Evolutionary conservation across 1,284 basidiomycete genomes (phyloP).

Genomic region (Agroathelia rolfsii): DNA sequence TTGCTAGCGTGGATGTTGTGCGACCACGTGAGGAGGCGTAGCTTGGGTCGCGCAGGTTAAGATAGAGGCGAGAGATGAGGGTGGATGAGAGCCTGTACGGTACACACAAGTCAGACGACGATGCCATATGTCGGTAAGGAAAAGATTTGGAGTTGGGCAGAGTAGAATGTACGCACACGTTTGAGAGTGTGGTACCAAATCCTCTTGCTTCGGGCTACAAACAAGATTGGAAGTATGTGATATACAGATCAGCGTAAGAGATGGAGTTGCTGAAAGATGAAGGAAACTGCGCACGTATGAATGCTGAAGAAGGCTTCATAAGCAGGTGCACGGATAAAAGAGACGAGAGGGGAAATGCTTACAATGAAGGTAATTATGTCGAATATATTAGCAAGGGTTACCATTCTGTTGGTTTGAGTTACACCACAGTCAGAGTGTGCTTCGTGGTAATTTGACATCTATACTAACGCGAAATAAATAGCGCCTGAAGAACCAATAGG

Average conservation of each 20-base stretch:
- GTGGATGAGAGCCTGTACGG: constrained; percentile 30
- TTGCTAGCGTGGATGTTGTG: too few relatives aligned
- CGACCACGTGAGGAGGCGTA: too few relatives aligned
- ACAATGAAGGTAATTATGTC: constrained; percentile 29
- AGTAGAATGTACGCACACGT: constrained; percentile 19
- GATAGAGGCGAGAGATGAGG: constrained; percentile 32
- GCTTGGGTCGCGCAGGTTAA: constrained; percentile 30
- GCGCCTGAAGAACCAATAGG: constrained; percentile 16
- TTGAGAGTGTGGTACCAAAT: constrained; percentile 23
- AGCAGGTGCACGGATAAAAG: too few relatives aligned
- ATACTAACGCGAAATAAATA: constrained; percentile 25
- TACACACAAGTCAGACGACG: too few relatives aligned
- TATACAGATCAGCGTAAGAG: constrained; percentile 19
- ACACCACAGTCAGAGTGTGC: neutral
- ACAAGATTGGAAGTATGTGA: constrained; percentile 3
- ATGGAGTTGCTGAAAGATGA: neutral
- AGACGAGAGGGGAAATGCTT: constrained; percentile 4
- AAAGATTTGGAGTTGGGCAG: constrained; percentile 3
- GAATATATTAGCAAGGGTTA: constrained; percentile 22
- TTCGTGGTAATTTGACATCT: constrained; percentile 4
- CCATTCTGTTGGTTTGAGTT: too few relatives aligned
- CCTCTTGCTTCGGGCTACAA: constrained; percentile 23
- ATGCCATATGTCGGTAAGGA: too few relatives aligned
- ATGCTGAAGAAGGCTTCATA: too few relatives aligned
- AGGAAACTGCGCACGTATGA: too few relatives aligned